Percentiles rank a stretch among this genome's conserved stretches.
Conservation (phyloP, 2,329 filamentous ascomycete species). For the Hypoxylon sp. region DNA sequence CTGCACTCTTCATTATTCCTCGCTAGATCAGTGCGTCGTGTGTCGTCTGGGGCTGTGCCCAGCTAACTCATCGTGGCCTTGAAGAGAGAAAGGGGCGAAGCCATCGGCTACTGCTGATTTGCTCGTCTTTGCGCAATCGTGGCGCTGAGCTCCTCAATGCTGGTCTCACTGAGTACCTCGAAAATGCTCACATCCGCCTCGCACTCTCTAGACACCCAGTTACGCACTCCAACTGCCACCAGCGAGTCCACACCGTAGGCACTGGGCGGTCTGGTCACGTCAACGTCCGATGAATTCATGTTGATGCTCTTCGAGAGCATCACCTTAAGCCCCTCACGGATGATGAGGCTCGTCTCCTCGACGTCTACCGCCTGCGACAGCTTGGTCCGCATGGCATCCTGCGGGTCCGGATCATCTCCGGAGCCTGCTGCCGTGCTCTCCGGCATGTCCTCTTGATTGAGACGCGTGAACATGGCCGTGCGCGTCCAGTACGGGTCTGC, state of each 20-base stretch:
- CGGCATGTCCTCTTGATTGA: constrained; percentile 62
- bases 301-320: constrained; percentile 62
- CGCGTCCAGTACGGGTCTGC: constrained; percentile 67
- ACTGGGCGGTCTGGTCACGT: constrained; percentile 55
- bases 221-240: constrained; percentile 65
- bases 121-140: constrained; percentile 51
- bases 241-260: constrained; percentile 67
- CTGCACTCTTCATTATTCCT: neutral
- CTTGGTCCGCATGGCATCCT: constrained; percentile 48
- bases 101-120: constrained; percentile 1
- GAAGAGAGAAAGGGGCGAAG: neutral
- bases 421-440: constrained; percentile 29
- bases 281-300: constrained; percentile 60
- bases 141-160: constrained; percentile 55
- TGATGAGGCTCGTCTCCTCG: constrained; percentile 52
- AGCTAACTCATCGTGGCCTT: neutral
- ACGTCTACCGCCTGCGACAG: constrained; percentile 47
- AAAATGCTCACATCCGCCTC: constrained; percentile 61
- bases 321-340: constrained; percentile 54
- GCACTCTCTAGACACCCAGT: constrained; percentile 62
- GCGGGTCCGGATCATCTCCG: constrained; percentile 14
- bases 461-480: constrained; percentile 61
- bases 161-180: constrained; percentile 60
- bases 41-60: neutral
- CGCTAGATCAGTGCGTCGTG: neutral